Conservation (phyloP, 1,139 yeast species). For the Hyphopichia buzzinii region DNA sequence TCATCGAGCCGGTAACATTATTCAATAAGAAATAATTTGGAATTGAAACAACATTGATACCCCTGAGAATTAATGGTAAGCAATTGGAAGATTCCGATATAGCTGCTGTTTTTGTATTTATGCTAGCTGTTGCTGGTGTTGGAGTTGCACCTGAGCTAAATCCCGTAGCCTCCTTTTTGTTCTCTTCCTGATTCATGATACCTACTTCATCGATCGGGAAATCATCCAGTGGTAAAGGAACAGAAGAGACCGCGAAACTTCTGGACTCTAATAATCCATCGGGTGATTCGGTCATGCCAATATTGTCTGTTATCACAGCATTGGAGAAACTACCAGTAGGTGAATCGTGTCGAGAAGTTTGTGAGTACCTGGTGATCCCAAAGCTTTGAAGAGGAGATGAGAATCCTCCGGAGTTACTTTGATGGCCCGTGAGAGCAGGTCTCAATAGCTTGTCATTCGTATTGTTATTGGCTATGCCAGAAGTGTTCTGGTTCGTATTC, state of each 20-base stretch:
- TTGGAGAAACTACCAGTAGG: conserved; percentile 1
- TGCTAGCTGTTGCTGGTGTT: conserved; percentile 1
- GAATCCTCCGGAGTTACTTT: conserved; percentile 15
- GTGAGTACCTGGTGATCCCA: conserved; percentile 5
- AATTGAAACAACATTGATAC: conserved; percentile 58
- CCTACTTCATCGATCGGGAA: neutral
- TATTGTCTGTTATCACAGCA: neutral
- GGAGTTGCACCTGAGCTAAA: conserved; percentile 7
- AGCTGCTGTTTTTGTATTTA: conserved; percentile 8
- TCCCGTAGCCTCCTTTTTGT: conserved; percentile 1
- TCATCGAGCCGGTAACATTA: conserved; percentile 20
- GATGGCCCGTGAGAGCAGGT: neutral
- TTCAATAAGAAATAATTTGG: conserved; percentile 49
- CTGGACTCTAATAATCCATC: conserved; percentile 1
- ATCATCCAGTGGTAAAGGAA: neutral
- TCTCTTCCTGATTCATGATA: neutral
- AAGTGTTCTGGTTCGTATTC: conserved; percentile 16
- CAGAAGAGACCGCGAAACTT: neutral
- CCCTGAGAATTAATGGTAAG: conserved; percentile 61
- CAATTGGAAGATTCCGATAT: conserved; percentile 48
- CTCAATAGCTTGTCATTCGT: neutral
- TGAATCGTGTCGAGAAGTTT: conserved; percentile 10
- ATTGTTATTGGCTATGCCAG: neutral
- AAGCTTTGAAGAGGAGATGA: conserved; percentile 23
- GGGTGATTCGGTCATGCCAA: neutral